Base-by-base conservation (phyloP, 352 stramenopile genomes). In the Globisporangium nodosum region DNA sequence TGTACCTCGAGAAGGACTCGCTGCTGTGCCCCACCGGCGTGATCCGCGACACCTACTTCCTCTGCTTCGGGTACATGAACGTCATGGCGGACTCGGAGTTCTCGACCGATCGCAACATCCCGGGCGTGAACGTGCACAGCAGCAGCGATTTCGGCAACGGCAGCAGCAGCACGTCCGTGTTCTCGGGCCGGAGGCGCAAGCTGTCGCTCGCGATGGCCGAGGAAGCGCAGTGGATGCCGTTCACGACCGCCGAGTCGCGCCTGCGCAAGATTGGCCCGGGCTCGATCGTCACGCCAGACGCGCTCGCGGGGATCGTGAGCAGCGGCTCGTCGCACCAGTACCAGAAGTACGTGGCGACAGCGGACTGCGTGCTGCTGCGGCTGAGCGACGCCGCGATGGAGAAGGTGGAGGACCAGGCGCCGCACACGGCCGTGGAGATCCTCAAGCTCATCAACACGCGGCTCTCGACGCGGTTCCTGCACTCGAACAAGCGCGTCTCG, bases 241-340 rank as follows among this genome's bases (percentile, higher is more conserved):
- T 91, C 63, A 78, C 71, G 48, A 89, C 81, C 1, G 69, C 69
- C 18, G 79, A 76, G 50, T 76, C 77, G 42, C 68, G 81, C 9
- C 53, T 91, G 48, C 76, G 85, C 30, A 91, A 91, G 70, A 91
- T 91, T 33, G 81, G 78, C 21, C 69, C 81, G 13, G 81, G 81
- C 4, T 89, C 81, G 5, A 79, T 91, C 57, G 78, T 91, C 55
- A 88, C 75, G 20, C 81, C 78, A 0, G 79, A 87, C 43, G 67
- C 74, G 49, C 54, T 73, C 12, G 40, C 15, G 2, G 21, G 30
- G 12, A 45, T 40, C 9, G 37, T 13, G 33, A 39, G 64, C 21
- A 59, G 50, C 4, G 54, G n/a, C n/a, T 9, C 8, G 3, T 20
- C 66, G 13, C 64, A 72, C 2, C 63, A 75, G 21, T 73, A 74